These are phyloP conservation scores for Scheffersomyces quercinus DNA, from an alignment of 1,139 yeast species.

Conservation along the genomic window DNA sequence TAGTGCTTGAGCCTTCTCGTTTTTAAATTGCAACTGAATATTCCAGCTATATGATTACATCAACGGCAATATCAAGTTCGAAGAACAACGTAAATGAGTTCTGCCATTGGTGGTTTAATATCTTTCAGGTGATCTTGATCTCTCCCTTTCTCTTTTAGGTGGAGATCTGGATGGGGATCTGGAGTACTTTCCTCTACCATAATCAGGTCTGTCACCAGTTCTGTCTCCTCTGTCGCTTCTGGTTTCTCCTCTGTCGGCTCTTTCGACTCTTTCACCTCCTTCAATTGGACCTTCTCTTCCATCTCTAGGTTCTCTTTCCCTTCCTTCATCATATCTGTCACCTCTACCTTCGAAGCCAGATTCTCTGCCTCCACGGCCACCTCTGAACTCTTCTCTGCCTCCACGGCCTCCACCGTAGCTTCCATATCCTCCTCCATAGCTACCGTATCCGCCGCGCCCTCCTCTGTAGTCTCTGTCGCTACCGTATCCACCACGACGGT, in stretches of 20 bases:
- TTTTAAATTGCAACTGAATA: too few relatives aligned
- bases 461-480: slow-evolving; percentile 19
- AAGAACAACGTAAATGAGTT: too few relatives aligned
- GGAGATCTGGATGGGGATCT: slow-evolving; percentile 47
- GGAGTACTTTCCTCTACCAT: slow-evolving; percentile 32
- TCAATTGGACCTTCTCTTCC: slow-evolving; percentile 20
- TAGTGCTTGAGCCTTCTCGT: too few relatives aligned
- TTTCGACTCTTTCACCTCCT: slow-evolving; percentile 19
- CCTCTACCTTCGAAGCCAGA: slow-evolving; percentile 7
- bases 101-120: slow-evolving; percentile 7
- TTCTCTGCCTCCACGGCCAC: slow-evolving; percentile 11
- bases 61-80: too few relatives aligned
- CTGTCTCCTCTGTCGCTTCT: slow-evolving; percentile 3
- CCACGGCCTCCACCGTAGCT: slow-evolving; percentile 17
- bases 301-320: slow-evolving; percentile 16
- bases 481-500: slow-evolving; percentile 26
- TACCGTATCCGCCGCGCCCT: slow-evolving; percentile 11
- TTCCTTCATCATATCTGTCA: slow-evolving; percentile 6
- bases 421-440: slow-evolving; percentile 12
- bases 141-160: slow-evolving; percentile 24
- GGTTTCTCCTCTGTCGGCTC: slow-evolving; percentile 10
- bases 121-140: slow-evolving; percentile 47
- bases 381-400: slow-evolving; percentile 9
- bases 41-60: too few relatives aligned
- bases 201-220: slow-evolving; percentile 12